Conservation (phyloP, 345 rosid species). For the Citrus unshiu region DNA sequence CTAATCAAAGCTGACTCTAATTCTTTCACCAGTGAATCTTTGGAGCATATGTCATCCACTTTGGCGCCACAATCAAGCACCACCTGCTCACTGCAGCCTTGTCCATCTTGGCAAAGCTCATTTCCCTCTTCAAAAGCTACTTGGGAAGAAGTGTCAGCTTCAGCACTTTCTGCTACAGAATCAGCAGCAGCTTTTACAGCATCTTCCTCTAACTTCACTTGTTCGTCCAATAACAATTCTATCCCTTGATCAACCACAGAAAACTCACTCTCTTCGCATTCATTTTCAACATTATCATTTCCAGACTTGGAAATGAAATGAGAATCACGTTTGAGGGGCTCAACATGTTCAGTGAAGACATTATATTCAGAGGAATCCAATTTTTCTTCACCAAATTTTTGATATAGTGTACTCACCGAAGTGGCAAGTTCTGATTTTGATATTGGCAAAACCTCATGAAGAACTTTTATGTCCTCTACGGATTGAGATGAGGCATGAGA, state of each 20-base stretch:
- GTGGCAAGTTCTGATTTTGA: conserved; percentile 42
- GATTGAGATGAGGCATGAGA: conserved; percentile 25
- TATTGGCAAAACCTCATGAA: conserved; percentile 64
- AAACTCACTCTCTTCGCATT: conserved; percentile 38
- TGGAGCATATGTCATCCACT: conserved; percentile 41
- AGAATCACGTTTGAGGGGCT: conserved; percentile 26
- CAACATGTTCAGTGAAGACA: conserved; percentile 30
- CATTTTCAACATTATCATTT: conserved; percentile 31
- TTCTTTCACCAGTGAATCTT: conserved; percentile 69
- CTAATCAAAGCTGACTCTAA: conserved; percentile 65
- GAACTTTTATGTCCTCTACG: conserved; percentile 68
- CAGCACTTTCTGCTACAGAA: conserved; percentile 26
- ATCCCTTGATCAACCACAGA: conserved; percentile 35
- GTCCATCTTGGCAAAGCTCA: conserved; percentile 24
- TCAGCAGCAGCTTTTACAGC: conserved; percentile 15
- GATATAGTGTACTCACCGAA: conserved; percentile 33
- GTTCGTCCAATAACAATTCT: conserved; percentile 33
- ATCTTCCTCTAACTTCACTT: conserved; percentile 24
- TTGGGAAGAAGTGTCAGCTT: conserved; percentile 19
- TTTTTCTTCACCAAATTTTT: conserved; percentile 55
- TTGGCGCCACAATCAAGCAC: conserved; percentile 22
- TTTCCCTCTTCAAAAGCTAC: conserved; percentile 31
- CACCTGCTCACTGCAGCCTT: conserved; percentile 18
- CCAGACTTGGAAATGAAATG: conserved; percentile 20
- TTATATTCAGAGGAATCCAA: conserved; percentile 37